Evolutionary conservation across 305 asterid species (phyloP).

Genomic region (Stenogyne calaminthoides): DNA sequence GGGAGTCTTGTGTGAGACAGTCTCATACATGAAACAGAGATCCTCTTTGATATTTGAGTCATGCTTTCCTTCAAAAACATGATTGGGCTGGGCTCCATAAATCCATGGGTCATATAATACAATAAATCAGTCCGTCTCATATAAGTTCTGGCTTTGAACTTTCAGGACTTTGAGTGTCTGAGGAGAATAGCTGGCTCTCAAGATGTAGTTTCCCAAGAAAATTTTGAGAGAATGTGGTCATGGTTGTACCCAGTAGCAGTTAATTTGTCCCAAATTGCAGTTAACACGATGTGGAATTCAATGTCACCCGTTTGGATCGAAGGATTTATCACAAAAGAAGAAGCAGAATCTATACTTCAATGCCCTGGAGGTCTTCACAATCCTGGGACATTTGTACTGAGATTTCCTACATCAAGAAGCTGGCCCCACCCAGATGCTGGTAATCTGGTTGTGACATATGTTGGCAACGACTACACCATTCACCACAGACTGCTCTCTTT

Average conservation of each 20-base stretch:
- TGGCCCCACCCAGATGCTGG: conserved; percentile 99
- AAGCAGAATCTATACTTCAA: conserved; percentile 74
- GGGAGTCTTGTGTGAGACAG: too few relatives aligned
- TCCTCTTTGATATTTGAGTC: too few relatives aligned
- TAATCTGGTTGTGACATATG: conserved; percentile 70
- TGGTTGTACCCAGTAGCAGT: conserved; percentile 92
- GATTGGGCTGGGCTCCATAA: too few relatives aligned
- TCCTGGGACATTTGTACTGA: conserved; percentile 80
- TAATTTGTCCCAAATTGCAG: conserved; percentile 60
- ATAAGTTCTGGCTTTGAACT: background rate
- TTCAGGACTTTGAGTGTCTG: conserved; percentile 77
- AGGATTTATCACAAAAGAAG: conserved; percentile 92
- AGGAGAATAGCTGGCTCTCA: conserved; percentile 70
- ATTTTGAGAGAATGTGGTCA: conserved; percentile 88
- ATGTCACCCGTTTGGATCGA: conserved; percentile 78
- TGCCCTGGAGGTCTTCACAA: conserved; percentile 53
- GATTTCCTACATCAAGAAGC: conserved; percentile 91
- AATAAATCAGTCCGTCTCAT: too few relatives aligned
- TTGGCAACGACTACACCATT: conserved; percentile 65
- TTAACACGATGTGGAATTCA: conserved; percentile 63
- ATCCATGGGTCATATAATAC: too few relatives aligned
- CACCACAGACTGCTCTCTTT: conserved; percentile 73
- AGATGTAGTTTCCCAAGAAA: conserved; percentile 63
- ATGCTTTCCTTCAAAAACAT: too few relatives aligned
- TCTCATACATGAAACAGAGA: too few relatives aligned